These are phyloP conservation scores for Apophysomyces elegans DNA, from an alignment of 371 early-diverging fungal genomes.

Conservation along the genomic window DNA sequence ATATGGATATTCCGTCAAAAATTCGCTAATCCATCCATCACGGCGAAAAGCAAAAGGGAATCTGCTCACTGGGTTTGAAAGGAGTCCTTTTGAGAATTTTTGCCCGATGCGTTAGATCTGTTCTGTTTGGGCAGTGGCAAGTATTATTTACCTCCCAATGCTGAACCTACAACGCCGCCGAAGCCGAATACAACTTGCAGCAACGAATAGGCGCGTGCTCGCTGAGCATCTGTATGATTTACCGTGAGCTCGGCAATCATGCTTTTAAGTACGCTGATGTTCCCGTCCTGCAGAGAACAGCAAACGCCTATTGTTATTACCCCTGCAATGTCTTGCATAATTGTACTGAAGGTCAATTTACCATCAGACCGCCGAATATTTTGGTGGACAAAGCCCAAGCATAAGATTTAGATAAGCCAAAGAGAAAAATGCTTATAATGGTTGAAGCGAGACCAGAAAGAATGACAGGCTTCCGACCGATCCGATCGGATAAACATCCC, in stretches of 20 bases:
- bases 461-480: constrained; percentile 76
- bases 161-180: constrained; percentile 70
- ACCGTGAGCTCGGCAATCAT: constrained; percentile 86
- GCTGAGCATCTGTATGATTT: constrained; percentile 35
- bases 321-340: too few species aligned
- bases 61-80: constrained; percentile 74
- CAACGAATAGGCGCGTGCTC: constrained; percentile 59
- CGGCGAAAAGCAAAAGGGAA: constrained; percentile 74
- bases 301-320: too few species aligned
- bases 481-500: constrained; percentile 71
- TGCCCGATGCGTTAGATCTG: background rate
- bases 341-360: constrained; percentile 25
- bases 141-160: constrained; percentile 62
- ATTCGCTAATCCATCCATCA: constrained; percentile 37
- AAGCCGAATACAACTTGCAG: constrained; percentile 62
- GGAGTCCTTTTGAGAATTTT: constrained; percentile 42
- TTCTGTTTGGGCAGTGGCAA: background rate
- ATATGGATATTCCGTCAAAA: constrained; percentile 78
- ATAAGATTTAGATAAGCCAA: constrained; percentile 76
- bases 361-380: constrained; percentile 72
- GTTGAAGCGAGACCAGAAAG: constrained; percentile 81
- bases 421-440: constrained; percentile 63
- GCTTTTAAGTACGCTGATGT: constrained; percentile 86
- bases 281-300: constrained; percentile 53
- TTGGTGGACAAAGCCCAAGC: constrained; percentile 71